Evolutionary conservation across 495 filamentous ascomycete species (phyloP).

Genomic region (Cercophora sp.): DNA sequence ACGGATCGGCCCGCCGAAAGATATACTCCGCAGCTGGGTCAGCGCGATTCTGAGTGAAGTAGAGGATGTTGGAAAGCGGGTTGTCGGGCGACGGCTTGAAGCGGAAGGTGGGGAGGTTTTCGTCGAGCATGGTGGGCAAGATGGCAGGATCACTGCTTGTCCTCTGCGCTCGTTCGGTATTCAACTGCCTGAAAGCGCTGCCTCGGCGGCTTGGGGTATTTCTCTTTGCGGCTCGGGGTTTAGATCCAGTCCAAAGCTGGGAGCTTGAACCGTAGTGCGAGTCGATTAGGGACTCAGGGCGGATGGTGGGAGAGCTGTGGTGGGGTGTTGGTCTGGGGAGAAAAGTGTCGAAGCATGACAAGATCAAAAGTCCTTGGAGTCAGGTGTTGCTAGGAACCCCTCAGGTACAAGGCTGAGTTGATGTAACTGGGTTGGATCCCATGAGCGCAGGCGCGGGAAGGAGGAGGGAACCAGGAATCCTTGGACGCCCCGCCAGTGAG

Average conservation of each 20-base stretch:
- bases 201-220: too few relatives aligned
- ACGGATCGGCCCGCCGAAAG: constrained; percentile 69
- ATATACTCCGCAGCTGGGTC: constrained; percentile 76
- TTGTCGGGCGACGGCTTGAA: constrained; percentile 39
- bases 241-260: too few relatives aligned
- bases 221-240: too few relatives aligned
- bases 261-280: too few relatives aligned
- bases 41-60: constrained; percentile 73
- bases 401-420: constrained; percentile 13
- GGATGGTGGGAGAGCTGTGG: background rate
- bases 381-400: background rate
- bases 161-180: too few relatives aligned
- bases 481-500: background rate
- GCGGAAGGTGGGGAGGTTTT: constrained; percentile 72
- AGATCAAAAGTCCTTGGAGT: background rate
- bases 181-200: too few relatives aligned
- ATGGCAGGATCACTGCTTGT: too few relatives aligned
- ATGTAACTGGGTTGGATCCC: background rate
- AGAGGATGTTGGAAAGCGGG: constrained; percentile 54
- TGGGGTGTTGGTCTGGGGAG: background rate
- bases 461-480: background rate
- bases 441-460: background rate
- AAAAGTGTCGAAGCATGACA: background rate
- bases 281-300: too few relatives aligned
- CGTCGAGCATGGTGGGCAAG: constrained; percentile 80